Evolutionary conservation across 2,329 filamentous ascomycete species (phyloP), one percentile per base, ranked within the genome.

Genomic region (Penicillium sp.): DNA sequence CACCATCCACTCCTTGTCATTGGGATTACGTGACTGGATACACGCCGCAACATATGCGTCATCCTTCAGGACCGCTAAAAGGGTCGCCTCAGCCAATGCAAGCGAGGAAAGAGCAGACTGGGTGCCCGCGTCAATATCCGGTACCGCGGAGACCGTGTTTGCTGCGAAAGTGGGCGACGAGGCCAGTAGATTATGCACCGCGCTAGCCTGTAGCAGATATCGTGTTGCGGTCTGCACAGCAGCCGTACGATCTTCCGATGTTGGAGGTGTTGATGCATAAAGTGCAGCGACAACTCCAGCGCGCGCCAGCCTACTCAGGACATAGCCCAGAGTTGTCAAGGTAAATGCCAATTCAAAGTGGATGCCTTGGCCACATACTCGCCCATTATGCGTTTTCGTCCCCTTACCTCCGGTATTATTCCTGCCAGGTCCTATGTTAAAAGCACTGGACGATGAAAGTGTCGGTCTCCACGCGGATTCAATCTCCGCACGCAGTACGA

Each of bases 1-100:
- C 72, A 94, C 95, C 92, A 97, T 97, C 93, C 93, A 99, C 62
- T 97, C 93, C 57, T 84, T 91, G 71, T 92, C 91, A 62, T 88
- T 86, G 49, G 87, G 85, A 68, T 96, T 95, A 45, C 92, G 83
- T 53, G 88, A 85, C 66, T 96, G 90, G 1, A 91, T 86, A 2
- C 96, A 88, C 6, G 87, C 84, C 1, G 89, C 86, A 1, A 93
- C 89, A 67, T 97, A 97, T 0, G 93, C 92, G 67, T 99, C 94
- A 69, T 97, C 93, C 65, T 97, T 97, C 47, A 96, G 73, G 1
- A 97, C 91, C 0, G 91, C 91, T 1, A 97, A 83, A 1, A 97
- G 81, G 0, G 92, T 97, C 0, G 92, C 92, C 74, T 97, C 93
- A 2, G 92, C 91, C 31, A 94, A 80, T 0, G 91, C 86, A 3